phyloP scores from a whole-genome alignment of 768 basidiomycete genomes.

The Termitomyces sp. region DNA sequence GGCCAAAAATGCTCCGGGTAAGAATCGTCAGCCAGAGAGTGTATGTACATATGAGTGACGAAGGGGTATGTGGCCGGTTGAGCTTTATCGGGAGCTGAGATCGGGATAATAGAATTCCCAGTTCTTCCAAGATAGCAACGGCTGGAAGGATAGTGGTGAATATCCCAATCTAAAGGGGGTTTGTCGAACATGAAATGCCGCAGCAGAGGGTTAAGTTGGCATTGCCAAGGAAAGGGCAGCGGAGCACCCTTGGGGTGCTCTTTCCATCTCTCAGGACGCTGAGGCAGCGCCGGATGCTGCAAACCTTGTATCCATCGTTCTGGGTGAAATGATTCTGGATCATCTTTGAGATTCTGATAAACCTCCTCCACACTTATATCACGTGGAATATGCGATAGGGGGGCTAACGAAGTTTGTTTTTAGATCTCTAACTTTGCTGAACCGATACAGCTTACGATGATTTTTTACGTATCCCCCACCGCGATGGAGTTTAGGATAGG shows the following conservation, averaged over 20 bases:
- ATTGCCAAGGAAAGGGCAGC: constrained; percentile 43
- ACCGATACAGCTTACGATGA: constrained; percentile 30
- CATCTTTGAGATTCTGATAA: constrained; percentile 27
- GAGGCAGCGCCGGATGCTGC: constrained; percentile 46
- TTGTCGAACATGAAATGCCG: constrained; percentile 37
- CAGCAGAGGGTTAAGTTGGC: constrained; percentile 57
- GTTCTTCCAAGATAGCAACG: constrained; percentile 28
- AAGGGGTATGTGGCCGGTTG: constrained; percentile 67
- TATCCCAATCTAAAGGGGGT: constrained; percentile 45
- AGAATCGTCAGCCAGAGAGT: constrained; percentile 47
- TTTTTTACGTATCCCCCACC: constrained; percentile 32
- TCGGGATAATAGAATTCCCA: constrained; percentile 22
- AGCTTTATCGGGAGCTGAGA: constrained; percentile 33
- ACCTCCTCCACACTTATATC: constrained; percentile 26
- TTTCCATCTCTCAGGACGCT: constrained; percentile 43
- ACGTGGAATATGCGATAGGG: constrained; percentile 19
- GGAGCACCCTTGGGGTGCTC: constrained; percentile 33
- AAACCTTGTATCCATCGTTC: constrained; percentile 48
- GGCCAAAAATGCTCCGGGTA: constrained; percentile 53
- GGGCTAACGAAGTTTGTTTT: constrained; percentile 10
- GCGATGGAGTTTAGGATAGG: constrained; percentile 39
- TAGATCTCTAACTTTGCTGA: background rate
- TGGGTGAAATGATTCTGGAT: constrained; percentile 28
- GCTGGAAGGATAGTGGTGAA: constrained; percentile 24
- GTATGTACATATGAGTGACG: constrained; percentile 53